Evolutionary conservation across 148 eudicot genomes (phyloP), one percentile per base, ranked within the genome.

Genomic region (Rhododendron williamsianum): DNA sequence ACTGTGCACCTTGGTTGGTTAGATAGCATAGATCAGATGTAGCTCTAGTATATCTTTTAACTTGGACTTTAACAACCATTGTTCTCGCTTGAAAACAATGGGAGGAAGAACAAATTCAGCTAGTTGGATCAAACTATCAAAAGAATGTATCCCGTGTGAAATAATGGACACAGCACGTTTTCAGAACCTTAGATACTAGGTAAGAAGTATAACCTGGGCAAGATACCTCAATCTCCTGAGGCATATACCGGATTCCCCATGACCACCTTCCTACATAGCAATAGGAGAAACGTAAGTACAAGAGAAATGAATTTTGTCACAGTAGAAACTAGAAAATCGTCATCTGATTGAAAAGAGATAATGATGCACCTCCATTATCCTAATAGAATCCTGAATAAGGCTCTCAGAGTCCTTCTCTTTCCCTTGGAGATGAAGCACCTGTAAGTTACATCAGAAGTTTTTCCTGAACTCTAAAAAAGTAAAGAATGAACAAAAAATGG

Each of bases 381-480:
- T 85, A 84, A 97, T 90, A 85, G 99, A 97, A 88, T 93, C 95
- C 83, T 82, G 85, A 86, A 97, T 88, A 35, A 95, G 91, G 82
- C 88, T 93, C 90, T 91, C 98, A 9, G 98, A 87, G 85, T 93
- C 98, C 88, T 92, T 91, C 63, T 82, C 90, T 84, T 92, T 90
- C 86, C 98, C 99, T 88, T 89, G 93, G 87, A 95, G 95, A 91
- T 88, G 84, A 77, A 95, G 89, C 78, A 95, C 98, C 98, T 97
- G 90, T 11, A 85, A 73, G 76, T 78, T 38, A 60, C 76, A 76
- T 46, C 63, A 51, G 23, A 89, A 74, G 21, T 35, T 52, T 33
- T 56, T 56, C 45, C 56, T 19, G 49, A 56, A 38, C 48, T 67
- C 43, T 46, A 69, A 27, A 86, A 12, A 84, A 25, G 65, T 18